Base-by-base conservation (phyloP, 441 rosid species). In the Populus hybrid region DNA sequence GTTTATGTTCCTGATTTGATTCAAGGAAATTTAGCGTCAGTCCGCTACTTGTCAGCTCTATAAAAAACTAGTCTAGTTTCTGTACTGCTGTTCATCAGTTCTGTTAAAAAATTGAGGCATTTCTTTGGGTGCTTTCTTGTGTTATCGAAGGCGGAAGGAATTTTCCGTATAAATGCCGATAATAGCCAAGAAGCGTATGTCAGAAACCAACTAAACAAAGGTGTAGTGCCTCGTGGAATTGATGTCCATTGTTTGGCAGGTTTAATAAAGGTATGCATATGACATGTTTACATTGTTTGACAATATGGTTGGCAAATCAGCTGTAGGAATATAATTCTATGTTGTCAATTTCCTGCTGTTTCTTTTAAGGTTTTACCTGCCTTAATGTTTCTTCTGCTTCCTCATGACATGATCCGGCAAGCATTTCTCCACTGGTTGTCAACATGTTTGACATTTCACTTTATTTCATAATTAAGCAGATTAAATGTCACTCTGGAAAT, bases 181-280 rank as follows among this genome's bases (percentile, higher is more conserved):
- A 86, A 86, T 19, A 80, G 86, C 68, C 86, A 88, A 77, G 90
- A 88, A 73, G 84, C 80, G 75, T 73, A 79, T 71, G 90, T 84
- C 34, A 82, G 89, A 38, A 79, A 72, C 57, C 88, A 88, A 74
- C 84, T 88, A 61, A 88, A 86, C 71, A 76, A 74, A 6, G 91
- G 89, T 32, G 63, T 85, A 1, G 80, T 88, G 79, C 90, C 89
- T 6, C 79, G 73, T 73, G 86, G 83, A 71, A 84, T 88, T 40
- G 90, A 88, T 70, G 88, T 88, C 77, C 90, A 88, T 81, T 88
- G 90, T 75, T 79, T 87, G 78, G 89, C 90, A 1, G 86, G 90
- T 74, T 67, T 87, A 34, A 87, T 87, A 32, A 88, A 88, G 88
- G 91, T 53, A 53, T 53, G 61, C 61, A 16, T 53, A 18, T 18